These are phyloP conservation scores for Petunia axillaris DNA, from an alignment of 257 asterid species.

Conservation along the genomic window DNA sequence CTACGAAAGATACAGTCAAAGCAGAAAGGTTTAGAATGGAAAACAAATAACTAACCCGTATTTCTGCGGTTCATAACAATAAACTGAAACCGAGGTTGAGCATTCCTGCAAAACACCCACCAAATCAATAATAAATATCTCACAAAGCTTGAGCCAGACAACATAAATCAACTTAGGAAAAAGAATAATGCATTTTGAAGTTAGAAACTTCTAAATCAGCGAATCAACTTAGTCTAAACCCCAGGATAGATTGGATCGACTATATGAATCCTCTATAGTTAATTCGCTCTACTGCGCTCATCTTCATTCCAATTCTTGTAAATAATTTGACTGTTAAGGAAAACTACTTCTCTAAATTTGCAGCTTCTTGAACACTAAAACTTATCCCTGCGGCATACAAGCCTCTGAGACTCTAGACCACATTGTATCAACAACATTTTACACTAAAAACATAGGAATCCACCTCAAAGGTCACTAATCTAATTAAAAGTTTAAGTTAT, in stretches of 20 bases:
- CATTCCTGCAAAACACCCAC: conserved; percentile 51
- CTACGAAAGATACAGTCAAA: not conserved
- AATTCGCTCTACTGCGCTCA: not conserved
- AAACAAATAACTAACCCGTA: conserved; percentile 47
- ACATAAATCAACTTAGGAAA: not conserved
- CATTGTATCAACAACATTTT: not conserved
- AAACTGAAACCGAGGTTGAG: conserved; percentile 69
- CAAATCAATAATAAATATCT: not conserved
- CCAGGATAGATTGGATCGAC: not conserved
- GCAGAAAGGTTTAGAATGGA: not conserved
- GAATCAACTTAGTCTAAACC: not conserved
- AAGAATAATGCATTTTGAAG: not conserved
- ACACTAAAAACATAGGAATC: not conserved
- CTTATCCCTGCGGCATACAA: not conserved
- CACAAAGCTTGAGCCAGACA: not conserved
- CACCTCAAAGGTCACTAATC: not conserved
- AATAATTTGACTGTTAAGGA: not conserved
- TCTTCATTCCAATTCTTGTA: not conserved
- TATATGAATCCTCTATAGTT: not conserved
- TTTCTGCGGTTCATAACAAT: conserved; percentile 67
- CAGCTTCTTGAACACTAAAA: not conserved
- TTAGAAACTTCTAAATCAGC: not conserved
- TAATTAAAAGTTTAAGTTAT: not conserved
- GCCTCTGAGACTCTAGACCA: not conserved
- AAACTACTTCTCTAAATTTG: not conserved